These are phyloP conservation scores for Neohortaea acidophila DNA, from an alignment of 495 filamentous ascomycete genomes.

Conservation along the genomic window DNA sequence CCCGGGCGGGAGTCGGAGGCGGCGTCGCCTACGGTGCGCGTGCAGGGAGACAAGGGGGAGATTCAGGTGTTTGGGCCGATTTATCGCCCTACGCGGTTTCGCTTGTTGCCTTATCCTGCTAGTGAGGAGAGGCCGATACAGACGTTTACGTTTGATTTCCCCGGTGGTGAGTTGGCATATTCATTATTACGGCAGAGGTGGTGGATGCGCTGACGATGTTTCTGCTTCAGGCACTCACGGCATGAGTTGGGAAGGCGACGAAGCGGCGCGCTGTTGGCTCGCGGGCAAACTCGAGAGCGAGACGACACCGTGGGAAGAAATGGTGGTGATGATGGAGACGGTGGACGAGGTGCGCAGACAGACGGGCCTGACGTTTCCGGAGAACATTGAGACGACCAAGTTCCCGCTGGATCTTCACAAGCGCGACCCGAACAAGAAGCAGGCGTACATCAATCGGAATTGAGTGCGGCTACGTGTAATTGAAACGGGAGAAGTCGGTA, in stretches of 20 bases:
- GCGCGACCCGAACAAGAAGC: no score
- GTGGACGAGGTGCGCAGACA: conserved; percentile 78
- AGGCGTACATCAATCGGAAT: no score
- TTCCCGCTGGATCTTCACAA: conserved; percentile 34
- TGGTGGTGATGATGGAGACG: conserved; percentile 74
- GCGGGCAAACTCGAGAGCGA: conserved; percentile 71
- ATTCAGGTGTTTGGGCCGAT: conserved; percentile 63
- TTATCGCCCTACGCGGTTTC: conserved; percentile 52
- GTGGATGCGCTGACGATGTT: no score
- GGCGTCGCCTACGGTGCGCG: conserved; percentile 51
- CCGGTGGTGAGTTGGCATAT: no score
- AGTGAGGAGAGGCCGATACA: no score
- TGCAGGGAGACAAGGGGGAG: conserved; percentile 72
- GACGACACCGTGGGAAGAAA: conserved; percentile 58
- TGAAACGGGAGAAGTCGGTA: no score
- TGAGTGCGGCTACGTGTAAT: no score
- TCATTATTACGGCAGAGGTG: no score
- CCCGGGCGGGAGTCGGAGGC: conserved; percentile 43
- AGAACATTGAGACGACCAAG: conserved; percentile 59
- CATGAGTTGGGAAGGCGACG: conserved; percentile 91
- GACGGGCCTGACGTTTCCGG: conserved; percentile 61
- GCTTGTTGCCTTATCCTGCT: conserved; percentile 38
- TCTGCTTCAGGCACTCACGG: conserved; percentile 51
- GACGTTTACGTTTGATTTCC: no score
- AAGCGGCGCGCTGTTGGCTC: conserved; percentile 63